phyloP scores from a whole-genome alignment of 2,329 filamentous ascomycete genomes.

The Fusarium nurragi region DNA sequence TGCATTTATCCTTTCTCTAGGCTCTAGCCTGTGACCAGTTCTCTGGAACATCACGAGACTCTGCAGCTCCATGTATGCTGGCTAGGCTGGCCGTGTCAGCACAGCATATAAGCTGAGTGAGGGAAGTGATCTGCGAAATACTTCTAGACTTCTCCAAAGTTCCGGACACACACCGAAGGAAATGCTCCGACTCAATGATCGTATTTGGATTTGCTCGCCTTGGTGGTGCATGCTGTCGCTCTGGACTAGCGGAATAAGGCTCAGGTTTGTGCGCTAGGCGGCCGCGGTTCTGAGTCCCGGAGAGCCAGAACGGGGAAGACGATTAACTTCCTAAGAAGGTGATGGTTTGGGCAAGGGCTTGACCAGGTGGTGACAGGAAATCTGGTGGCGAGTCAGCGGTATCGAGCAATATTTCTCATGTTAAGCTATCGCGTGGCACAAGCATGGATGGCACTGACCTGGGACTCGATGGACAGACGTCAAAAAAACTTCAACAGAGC shows the following conservation, averaged over 20 bases:
- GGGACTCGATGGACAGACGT: not conserved
- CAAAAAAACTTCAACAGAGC: not conserved
- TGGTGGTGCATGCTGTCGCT: constrained; percentile 12
- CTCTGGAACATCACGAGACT: constrained; percentile 7
- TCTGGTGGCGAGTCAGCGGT: constrained; percentile 4
- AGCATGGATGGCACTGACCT: constrained; percentile 41
- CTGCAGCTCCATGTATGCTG: not conserved
- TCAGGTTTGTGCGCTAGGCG: constrained; percentile 27
- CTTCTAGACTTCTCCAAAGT: not conserved
- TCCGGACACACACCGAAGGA: constrained; percentile 10
- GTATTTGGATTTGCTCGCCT: too few species aligned
- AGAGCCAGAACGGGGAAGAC: constrained; percentile 22
- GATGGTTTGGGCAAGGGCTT: constrained; percentile 9
- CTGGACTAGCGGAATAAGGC: constrained; percentile 22
- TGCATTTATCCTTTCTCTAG: constrained; percentile 2
- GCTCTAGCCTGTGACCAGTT: constrained; percentile 1
- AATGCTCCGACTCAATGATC: constrained; percentile 1
- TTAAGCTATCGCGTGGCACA: constrained; percentile 35
- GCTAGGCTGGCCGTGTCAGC: not conserved
- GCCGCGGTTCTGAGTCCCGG: constrained; percentile 31
- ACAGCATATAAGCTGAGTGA: not conserved
- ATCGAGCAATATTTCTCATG: not conserved
- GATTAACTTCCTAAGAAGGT: constrained; percentile 9
- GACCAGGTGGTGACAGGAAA: constrained; percentile 25
- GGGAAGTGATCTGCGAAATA: constrained; percentile 8